Evolutionary conservation across 345 rosid species (phyloP).

Genomic region (Triadica sebifera): DNA sequence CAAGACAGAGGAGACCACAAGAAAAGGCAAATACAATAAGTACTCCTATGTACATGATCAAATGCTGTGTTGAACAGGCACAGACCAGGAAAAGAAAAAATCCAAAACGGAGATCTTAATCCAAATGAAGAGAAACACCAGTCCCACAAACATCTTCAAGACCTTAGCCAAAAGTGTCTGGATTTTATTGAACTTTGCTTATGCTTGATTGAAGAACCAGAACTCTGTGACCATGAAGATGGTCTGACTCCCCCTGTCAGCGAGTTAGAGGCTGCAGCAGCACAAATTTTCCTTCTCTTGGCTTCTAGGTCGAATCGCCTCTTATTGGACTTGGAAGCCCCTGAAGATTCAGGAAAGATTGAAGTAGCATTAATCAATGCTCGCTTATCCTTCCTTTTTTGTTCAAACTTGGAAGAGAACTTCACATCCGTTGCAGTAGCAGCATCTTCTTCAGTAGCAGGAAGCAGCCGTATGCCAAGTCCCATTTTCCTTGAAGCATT

Average conservation of each 20-base stretch:
- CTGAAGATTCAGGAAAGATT: slow-evolving; percentile 57
- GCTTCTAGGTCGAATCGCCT: slow-evolving; percentile 64
- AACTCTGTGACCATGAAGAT: slow-evolving; percentile 54
- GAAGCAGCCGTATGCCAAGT: slow-evolving; percentile 75
- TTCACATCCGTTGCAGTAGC: slow-evolving; percentile 56
- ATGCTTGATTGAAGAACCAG: slow-evolving; percentile 27
- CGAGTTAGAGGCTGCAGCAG: slow-evolving; percentile 57
- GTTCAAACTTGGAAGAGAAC: slow-evolving; percentile 69
- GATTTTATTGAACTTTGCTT: not conserved
- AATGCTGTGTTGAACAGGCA: too few relatives aligned
- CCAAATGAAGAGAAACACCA: too few relatives aligned
- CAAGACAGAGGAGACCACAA: too few relatives aligned
- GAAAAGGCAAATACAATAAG: too few relatives aligned
- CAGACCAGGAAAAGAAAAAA: too few relatives aligned
- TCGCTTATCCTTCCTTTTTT: slow-evolving; percentile 71
- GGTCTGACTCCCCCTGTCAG: slow-evolving; percentile 65
- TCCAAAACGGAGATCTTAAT: too few relatives aligned
- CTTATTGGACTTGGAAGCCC: slow-evolving; percentile 40
- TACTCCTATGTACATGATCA: too few relatives aligned
- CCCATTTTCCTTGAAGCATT: slow-evolving; percentile 66
- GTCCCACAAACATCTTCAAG: too few relatives aligned
- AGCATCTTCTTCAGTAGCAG: slow-evolving; percentile 56
- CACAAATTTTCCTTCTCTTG: slow-evolving; percentile 78
- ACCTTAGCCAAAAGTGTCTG: slow-evolving; percentile 1
- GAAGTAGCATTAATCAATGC: slow-evolving; percentile 69